Evolutionary conservation across 2,329 filamentous ascomycete species (phyloP), one percentile per base, ranked within the genome.

Genomic region (Cytospora paraplurivora): DNA sequence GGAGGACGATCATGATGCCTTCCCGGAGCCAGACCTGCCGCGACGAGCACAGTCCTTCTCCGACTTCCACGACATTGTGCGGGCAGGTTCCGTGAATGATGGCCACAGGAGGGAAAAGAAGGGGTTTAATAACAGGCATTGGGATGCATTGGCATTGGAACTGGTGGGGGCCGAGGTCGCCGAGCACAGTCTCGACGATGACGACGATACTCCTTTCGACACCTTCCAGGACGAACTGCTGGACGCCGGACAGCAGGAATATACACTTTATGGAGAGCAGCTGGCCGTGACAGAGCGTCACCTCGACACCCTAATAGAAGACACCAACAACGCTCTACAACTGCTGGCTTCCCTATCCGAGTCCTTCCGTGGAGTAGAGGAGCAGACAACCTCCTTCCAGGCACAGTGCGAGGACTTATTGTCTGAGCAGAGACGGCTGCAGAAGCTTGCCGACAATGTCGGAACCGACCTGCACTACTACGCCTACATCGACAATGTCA

Each of bases 401-500:
- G 87, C 89, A 54, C 93, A 96, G 76, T 99, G 95, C 76, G 92
- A 97, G 73, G 90, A 92, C 62, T 82, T 99, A 2, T 79, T 98
- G 35, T 81, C 85, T 1, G 93, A 97, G 70, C 93, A 98, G 77
- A 86, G 84, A 70, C 87, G 91, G 32, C 82, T 97, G 49, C 88
- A 91, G 66, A 85, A 83, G 68, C 83, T 99, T 50, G 92, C 93
- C 3, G 87, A 96, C 68, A 89, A 93, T 64, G 89, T 99, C 62
- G 89, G 91, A 33, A 90, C 91, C 32, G 96, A 97, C 70, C 80
- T 97, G n/a, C 88, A 93, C 72, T 97, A 96, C 76, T 99, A 99
- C 75, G 87, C 90, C 21, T 97, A 97, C 72, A 83, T 99, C 7
- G 95, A 99, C 68, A 93, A 89, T 54, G 93, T 94, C 65, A 97